These are phyloP conservation scores for Gossypium gossypioides DNA, from an alignment of 441 rosid genomes.

Conservation along the genomic window DNA sequence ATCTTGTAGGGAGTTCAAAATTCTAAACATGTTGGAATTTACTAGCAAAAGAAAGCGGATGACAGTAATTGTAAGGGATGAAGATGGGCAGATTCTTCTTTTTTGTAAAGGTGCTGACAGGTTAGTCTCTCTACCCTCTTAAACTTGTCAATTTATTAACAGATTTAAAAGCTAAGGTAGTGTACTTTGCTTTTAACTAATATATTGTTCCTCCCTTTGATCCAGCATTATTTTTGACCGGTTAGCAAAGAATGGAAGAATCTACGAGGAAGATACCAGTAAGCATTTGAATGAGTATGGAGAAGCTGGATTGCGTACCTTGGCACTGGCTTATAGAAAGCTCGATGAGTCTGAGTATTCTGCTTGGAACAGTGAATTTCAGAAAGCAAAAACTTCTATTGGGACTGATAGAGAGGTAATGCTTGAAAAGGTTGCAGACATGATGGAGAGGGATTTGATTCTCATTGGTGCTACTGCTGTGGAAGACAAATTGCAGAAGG, in stretches of 20 bases:
- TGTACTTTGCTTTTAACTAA: constrained; percentile 10
- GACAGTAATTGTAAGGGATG: constrained; percentile 75
- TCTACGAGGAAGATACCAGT: constrained; percentile 56
- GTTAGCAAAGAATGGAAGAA: constrained; percentile 69
- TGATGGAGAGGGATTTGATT: constrained; percentile 78
- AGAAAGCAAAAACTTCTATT: constrained; percentile 71
- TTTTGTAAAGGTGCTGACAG: constrained; percentile 99
- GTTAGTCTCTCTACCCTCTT: constrained; percentile 28
- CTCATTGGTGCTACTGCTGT: constrained; percentile 96
- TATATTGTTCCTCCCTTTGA: constrained; percentile 19
- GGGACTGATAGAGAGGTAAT: constrained; percentile 66
- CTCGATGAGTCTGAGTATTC: constrained; percentile 68
- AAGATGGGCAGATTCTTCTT: constrained; percentile 67
- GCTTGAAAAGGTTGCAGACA: constrained; percentile 76
- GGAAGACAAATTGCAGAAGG: constrained; percentile 92
- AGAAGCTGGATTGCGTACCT: constrained; percentile 84
- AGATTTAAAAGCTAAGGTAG: not conserved
- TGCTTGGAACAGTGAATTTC: constrained; percentile 74
- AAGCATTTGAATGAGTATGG: constrained; percentile 87
- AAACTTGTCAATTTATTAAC: not conserved
- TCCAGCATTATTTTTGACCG: constrained; percentile 88
- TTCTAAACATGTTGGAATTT: constrained; percentile 82
- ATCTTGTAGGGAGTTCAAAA: constrained; percentile 74
- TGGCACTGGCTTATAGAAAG: constrained; percentile 77
- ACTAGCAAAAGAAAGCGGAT: constrained; percentile 95